phyloP scores from a whole-genome alignment of 2,329 filamentous ascomycete genomes.

The Fusarium dlaminii region DNA sequence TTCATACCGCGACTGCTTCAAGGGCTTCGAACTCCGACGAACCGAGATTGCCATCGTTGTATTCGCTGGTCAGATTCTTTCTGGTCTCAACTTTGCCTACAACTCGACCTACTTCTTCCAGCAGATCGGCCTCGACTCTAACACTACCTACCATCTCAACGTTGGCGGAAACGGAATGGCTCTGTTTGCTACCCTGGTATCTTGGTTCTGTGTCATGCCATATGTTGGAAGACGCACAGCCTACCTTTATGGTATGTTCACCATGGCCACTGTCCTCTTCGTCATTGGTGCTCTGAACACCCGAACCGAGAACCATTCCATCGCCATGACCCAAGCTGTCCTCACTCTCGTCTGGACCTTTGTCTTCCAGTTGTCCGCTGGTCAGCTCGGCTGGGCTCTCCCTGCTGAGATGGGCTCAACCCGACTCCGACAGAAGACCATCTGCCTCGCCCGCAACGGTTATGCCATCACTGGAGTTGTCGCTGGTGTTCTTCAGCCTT shows the following conservation, averaged over 20 bases:
- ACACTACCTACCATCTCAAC: conserved; percentile 48
- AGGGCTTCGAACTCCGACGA: conserved; percentile 51
- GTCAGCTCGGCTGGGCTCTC: conserved; percentile 50
- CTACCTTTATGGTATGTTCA: conserved; percentile 56
- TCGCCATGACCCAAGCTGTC: conserved; percentile 48
- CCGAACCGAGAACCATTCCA: conserved; percentile 33
- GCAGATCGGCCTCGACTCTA: conserved; percentile 46
- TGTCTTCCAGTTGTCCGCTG: conserved; percentile 50
- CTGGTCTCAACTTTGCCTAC: conserved; percentile 50
- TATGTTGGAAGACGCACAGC: conserved; percentile 56
- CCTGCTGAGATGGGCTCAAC: conserved; percentile 47
- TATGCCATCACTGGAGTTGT: conserved; percentile 36
- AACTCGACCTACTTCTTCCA: conserved; percentile 56
- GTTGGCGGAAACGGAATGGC: conserved; percentile 53
- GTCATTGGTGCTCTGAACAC: conserved; percentile 56
- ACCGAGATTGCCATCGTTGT: conserved; percentile 50
- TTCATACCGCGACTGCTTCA: conserved; percentile 56
- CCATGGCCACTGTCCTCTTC: conserved; percentile 51
- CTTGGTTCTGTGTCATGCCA: conserved; percentile 54
- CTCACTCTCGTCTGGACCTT: conserved; percentile 49
- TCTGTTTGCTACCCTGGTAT: conserved; percentile 55
- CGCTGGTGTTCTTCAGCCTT: conserved; percentile 44
- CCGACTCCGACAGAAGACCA: conserved; percentile 46
- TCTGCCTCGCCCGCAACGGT: conserved; percentile 45
- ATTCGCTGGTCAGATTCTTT: conserved; percentile 50